phyloP scores from a whole-genome alignment of 306 rosid genomes.

The Vigna trinervia region DNA sequence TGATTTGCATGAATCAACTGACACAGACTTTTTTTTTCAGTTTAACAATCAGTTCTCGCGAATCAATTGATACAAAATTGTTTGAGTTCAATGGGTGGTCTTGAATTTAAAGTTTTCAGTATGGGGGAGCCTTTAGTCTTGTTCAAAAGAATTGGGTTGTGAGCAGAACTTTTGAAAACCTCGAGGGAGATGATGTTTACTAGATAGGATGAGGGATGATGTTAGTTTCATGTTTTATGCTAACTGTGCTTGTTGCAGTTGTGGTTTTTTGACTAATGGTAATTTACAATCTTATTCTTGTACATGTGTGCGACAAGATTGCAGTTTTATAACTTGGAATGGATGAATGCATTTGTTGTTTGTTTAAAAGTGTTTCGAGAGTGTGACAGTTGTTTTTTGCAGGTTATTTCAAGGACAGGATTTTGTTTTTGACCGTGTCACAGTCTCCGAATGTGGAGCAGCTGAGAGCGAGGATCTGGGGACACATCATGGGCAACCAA shows the following conservation, averaged over 20 bases:
- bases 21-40: too few relatives aligned
- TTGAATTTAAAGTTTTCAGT: too few relatives aligned
- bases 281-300: background rate
- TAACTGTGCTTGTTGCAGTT: background rate
- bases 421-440: slow-evolving; percentile 84
- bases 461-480: slow-evolving; percentile 65
- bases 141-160: background rate
- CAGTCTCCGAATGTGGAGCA: slow-evolving; percentile 84
- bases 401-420: slow-evolving; percentile 71
- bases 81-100: background rate
- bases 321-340: background rate
- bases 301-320: background rate
- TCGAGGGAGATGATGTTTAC: background rate
- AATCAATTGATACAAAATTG: background rate
- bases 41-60: too few relatives aligned
- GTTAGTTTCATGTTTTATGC: background rate
- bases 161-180: background rate
- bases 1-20: too few relatives aligned
- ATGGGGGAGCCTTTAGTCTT: too few relatives aligned
- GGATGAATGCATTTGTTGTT: background rate
- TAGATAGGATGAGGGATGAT: background rate
- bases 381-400: slow-evolving; percentile 32
- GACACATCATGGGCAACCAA: slow-evolving; percentile 61
- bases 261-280: background rate
- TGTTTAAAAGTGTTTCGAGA: background rate